Percentiles rank a stretch among this genome's conserved stretches.
These are phyloP conservation scores for Vigna trinervia DNA, from an alignment of 306 rosid species.

Conservation along the genomic window DNA sequence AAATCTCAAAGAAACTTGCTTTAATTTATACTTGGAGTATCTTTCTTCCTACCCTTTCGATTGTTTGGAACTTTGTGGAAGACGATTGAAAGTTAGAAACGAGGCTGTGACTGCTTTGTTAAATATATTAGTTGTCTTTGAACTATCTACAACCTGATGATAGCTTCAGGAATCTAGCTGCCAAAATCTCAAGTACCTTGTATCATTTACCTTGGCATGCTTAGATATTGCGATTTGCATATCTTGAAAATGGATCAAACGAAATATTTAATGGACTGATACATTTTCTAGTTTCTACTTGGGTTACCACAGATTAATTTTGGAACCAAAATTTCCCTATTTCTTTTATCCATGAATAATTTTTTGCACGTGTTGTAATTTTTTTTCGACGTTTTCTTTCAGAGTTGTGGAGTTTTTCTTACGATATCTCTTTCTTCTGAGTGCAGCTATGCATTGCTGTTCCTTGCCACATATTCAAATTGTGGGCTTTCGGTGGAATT, in stretches of 20 bases:
- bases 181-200: conserved; percentile 4
- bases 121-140: not conserved
- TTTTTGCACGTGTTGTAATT: conserved; percentile 2
- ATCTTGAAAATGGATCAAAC: conserved; percentile 18
- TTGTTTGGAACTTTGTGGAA: not conserved
- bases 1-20: conserved; percentile 8
- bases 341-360: not conserved
- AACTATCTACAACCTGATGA: not conserved
- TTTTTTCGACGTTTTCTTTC: not conserved
- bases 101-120: conserved; percentile 13
- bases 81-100: conserved; percentile 13
- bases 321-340: conserved; percentile 8
- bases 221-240: conserved; percentile 6
- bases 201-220: not conserved
- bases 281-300: conserved; percentile 2
- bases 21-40: conserved; percentile 10
- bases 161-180: not conserved
- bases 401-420: conserved; percentile 32
- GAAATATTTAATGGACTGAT: not conserved
- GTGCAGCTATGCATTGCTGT: conserved; percentile 93
- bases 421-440: conserved; percentile 36
- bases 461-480: conserved; percentile 94
- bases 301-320: not conserved
- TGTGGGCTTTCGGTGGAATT: conserved; percentile 92
- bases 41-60: not conserved